Percentiles rank a stretch among this genome's conserved stretches.
Evolutionary conservation across 176 grass and related monocot species (phyloP).

Genomic region (Tuctoria greenei): DNA sequence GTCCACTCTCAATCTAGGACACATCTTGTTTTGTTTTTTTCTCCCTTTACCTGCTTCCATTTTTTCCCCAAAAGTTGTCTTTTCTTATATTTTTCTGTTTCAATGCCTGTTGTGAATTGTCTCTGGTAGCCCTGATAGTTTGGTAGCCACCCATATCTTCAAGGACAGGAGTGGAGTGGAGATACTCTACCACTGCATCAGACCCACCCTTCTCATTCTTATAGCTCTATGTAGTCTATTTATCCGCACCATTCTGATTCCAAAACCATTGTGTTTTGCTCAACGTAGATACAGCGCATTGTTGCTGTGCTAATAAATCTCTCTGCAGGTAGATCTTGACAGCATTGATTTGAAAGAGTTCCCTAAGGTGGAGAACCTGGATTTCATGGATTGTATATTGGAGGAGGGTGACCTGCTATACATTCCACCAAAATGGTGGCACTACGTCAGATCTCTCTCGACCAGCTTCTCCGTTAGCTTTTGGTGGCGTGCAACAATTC

Average conservation of each 20-base stretch:
- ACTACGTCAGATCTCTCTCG: slow-evolving; percentile 89
- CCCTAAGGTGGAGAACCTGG: slow-evolving; percentile 54
- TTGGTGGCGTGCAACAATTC: slow-evolving; percentile 64
- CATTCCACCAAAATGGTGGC: slow-evolving; percentile 97
- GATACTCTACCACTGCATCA: no score
- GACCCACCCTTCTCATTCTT: background rate
- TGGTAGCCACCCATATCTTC: no score
- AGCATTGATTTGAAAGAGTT: slow-evolving; percentile 62
- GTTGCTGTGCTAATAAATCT: slow-evolving; percentile 26
- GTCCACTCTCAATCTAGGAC: background rate
- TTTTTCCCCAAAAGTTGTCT: background rate
- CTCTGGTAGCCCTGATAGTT: no score
- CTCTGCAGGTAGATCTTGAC: slow-evolving; percentile 81
- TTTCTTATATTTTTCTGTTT: background rate
- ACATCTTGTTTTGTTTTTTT: background rate
- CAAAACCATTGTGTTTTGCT: background rate
- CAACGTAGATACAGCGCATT: background rate
- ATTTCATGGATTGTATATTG: slow-evolving; percentile 82
- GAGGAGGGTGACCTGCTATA: slow-evolving; percentile 95
- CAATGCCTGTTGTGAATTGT: background rate
- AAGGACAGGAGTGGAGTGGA: no score
- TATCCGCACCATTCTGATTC: background rate
- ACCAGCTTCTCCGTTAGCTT: slow-evolving; percentile 87
- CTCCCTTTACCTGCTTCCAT: background rate
- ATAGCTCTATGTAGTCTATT: background rate